Percentiles rank a stretch among this genome's conserved stretches.
phyloP scores from a whole-genome alignment of 2,329 filamentous ascomycete genomes.

The Botryosphaeria dothidea region DNA sequence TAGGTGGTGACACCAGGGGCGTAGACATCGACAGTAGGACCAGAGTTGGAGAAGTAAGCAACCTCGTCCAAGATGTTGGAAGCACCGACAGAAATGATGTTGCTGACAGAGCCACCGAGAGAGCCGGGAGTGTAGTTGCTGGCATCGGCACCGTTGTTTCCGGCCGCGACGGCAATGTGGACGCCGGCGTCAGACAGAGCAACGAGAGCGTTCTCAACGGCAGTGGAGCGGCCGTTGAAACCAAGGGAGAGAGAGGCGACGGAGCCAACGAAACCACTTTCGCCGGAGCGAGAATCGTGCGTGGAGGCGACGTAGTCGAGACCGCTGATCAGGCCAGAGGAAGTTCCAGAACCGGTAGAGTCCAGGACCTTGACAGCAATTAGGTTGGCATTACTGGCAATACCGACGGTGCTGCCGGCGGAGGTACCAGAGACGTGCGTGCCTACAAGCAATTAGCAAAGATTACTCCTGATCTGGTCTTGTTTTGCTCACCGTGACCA shows the following conservation, averaged over 20 bases:
- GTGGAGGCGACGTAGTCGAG: constrained; percentile 41
- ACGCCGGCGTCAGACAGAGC: constrained; percentile 10
- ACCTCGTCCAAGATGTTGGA: constrained; percentile 32
- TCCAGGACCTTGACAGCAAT: constrained; percentile 41
- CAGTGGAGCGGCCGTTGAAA: constrained; percentile 25
- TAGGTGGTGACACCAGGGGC: constrained; percentile 39
- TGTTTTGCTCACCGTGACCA: constrained; percentile 40
- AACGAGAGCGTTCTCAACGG: constrained; percentile 17
- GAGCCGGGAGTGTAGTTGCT: constrained; percentile 33
- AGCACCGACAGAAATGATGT: constrained; percentile 42
- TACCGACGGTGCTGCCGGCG: constrained; percentile 34
- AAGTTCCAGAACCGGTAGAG: constrained; percentile 33
- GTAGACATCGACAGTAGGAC: constrained; percentile 37
- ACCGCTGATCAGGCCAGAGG: constrained; percentile 33
- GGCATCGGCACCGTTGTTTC: constrained; percentile 35
- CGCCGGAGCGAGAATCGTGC: constrained; percentile 34
- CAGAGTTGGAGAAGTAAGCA: constrained; percentile 39
- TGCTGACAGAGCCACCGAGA: constrained; percentile 29
- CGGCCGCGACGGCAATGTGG: constrained; percentile 30
- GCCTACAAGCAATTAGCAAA: constrained; percentile 22
- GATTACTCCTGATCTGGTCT: neutral
- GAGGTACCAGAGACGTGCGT: constrained; percentile 40
- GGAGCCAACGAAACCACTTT: constrained; percentile 30
- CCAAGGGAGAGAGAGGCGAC: constrained; percentile 45
- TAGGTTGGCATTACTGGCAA: constrained; percentile 38